Evolutionary conservation across 805 yeast genomes (phyloP), one percentile per base, ranked within the genome.

Genomic region (Cyberlindnera bimundalis): DNA sequence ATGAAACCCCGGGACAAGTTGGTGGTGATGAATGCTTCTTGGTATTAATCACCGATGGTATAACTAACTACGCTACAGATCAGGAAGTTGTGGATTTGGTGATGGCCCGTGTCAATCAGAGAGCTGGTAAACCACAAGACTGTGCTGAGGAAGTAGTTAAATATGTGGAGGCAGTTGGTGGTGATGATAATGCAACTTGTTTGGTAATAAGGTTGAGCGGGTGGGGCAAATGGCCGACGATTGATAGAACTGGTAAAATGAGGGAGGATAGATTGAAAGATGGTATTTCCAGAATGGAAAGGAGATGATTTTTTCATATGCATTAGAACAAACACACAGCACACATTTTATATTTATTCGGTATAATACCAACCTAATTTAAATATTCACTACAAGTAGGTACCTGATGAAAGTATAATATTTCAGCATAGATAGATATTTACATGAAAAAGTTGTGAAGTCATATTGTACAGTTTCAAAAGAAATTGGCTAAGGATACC

Each of bases 171-270:
- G 85, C 85, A 30, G 74, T 90, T 8, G 96, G 96, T 12, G 93
- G 96, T 2, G 89, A 86, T 54, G 99, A 93, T 60, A 93, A 93
- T 63, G 95, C 98, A n/a, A 88, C 97, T 3, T 88, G 96, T 59
- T 56, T 84, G 47, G 85, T 93, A 5, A 62, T 91, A 10, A 68
- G 95, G 44, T 66, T 93, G 41, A 72, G 75, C 26, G 96, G 96
- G 9, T 93, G 99, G 99, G 96, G 96, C 6, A 74, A 79, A 40
- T 93, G 99, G 97, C 91, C 93, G 7, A 64, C 74, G 41, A 56
- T 70, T 4, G 98, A 91, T 64, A 67, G 95, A 35, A 88, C 97
- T 1, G 97, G 96, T 1, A 74, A 72, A 33, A 61, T 78, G 41
- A 71, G 99, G 47, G 96, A 85, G 60, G 81, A 81, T 43, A 73